A percentile compares a stretch with the other conserved stretches of the same genome.
These are phyloP conservation scores for Bromus sterilis DNA, from an alignment of 176 grass and related monocot species.

Conservation along the genomic window DNA sequence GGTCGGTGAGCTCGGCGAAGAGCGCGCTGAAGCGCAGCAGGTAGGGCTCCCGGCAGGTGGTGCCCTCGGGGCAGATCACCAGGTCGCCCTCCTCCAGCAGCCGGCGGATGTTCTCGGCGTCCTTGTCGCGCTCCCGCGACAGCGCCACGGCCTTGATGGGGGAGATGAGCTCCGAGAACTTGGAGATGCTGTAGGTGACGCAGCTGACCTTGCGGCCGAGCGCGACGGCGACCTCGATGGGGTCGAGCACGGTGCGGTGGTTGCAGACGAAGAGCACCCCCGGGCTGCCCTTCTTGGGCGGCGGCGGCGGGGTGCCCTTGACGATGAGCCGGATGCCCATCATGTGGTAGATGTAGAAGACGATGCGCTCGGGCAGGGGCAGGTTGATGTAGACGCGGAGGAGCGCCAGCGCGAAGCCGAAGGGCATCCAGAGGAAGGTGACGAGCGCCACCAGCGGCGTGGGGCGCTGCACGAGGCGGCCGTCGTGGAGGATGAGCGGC, in stretches of 20 bases:
- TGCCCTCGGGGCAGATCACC: constrained; percentile 95
- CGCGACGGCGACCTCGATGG: constrained; percentile 64
- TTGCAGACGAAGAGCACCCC: constrained; percentile 96
- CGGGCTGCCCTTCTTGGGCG: constrained; percentile 68
- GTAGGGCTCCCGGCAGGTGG: constrained; percentile 91
- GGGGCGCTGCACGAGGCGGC: constrained; percentile 71
- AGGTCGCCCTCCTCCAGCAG: constrained; percentile 88
- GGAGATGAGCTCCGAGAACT: constrained; percentile 94
- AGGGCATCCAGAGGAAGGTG: constrained; percentile 94
- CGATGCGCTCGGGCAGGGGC: constrained; percentile 82
- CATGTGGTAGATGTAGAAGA: constrained; percentile 88
- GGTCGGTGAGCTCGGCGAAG: constrained; percentile 94
- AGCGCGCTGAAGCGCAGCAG: constrained; percentile 93
- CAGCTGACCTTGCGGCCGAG: constrained; percentile 92
- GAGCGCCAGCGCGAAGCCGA: constrained; percentile 76
- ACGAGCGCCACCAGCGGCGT: constrained; percentile 71
- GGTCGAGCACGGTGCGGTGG: constrained; percentile 91
- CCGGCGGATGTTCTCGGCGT: constrained; percentile 77
- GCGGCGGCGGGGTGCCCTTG: constrained; percentile 59
- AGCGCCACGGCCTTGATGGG: constrained; percentile 89
- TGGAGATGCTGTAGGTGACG: constrained; percentile 98
- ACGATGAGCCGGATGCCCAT: constrained; percentile 93
- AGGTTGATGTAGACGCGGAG: constrained; percentile 88
- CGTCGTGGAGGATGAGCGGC: constrained; percentile 83
- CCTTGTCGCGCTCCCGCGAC: constrained; percentile 67